Evolutionary conservation across 2,329 filamentous ascomycete genomes (phyloP), one percentile per base, ranked within the genome.

Genomic region (Pseudocercospora cruenta): DNA sequence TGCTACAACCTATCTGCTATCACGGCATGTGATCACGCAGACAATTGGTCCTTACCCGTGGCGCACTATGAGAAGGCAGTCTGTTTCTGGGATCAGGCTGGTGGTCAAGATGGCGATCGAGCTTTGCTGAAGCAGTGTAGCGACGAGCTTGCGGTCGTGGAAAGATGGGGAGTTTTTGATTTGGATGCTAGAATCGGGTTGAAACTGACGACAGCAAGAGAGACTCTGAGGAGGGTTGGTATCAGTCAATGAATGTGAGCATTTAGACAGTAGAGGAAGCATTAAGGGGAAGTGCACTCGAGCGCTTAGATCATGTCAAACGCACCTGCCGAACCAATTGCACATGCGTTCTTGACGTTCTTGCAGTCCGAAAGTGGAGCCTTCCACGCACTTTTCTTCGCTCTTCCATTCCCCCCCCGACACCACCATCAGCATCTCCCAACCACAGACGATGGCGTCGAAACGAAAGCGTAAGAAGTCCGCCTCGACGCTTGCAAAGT

Each of bases 1-100:
- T 81, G 78, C 2, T 84, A 91, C 62, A 83, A 86, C 60, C 82
- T 81, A 67, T 66, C 77, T 1, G 68, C 81, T 9, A 85, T 89
- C 74, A 89, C 87, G 70, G 68, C 71, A 9, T 74, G 71, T 36
- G 65, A 72, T 19, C 82, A 85, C 1, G 88, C 84, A 64, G 91
- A 94, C 65, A 89, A 91, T 72, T 94, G 91, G 82, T 83, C 88
- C 9, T 82, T 86, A 6, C 92, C 94, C 0, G 87, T 89, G 0
- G 93, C 91, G 1, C 85, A 92, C 70, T 97, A 97, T 78, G 95
- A 99, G 79, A 87, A 95, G 82, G 93, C 89, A 0, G 92, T 91
- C 7, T 87, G 92, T 62, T 82, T 90, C 1, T 99, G 94, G 94
- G 84, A 86, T 64, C 90, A 94, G 73, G 73, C 75, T 72, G 83